These are phyloP conservation scores for Heliophila coronopifolia DNA, from an alignment of 441 rosid species.

Conservation along the genomic window DNA sequence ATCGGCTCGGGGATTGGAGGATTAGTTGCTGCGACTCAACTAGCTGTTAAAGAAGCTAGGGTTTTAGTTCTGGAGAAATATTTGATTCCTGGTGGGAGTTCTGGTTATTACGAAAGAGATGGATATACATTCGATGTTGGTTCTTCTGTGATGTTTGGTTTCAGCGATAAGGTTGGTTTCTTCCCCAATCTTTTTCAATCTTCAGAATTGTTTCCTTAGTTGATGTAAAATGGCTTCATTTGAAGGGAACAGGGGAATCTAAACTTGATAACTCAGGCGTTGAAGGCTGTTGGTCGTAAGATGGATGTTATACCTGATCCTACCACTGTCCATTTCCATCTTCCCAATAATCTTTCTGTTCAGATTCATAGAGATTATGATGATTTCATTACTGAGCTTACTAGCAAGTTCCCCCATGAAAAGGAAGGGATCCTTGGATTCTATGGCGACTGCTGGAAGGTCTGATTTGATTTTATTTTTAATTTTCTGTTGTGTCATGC, in stretches of 20 bases:
- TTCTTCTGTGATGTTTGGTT: constrained; percentile 95
- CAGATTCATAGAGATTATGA: constrained; percentile 64
- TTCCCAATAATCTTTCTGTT: constrained; percentile 67
- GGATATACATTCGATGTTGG: constrained; percentile 94
- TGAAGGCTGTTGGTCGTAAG: constrained; percentile 79
- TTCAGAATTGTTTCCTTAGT: neutral
- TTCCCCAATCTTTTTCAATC: neutral
- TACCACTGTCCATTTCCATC: constrained; percentile 90
- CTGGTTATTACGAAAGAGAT: constrained; percentile 78
- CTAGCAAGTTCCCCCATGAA: constrained; percentile 69
- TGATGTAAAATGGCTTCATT: constrained; percentile 1
- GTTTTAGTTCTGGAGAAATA: constrained; percentile 88
- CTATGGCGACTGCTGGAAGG: constrained; percentile 90
- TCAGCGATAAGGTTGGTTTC: constrained; percentile 78
- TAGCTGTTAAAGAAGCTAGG: constrained; percentile 82
- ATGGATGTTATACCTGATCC: constrained; percentile 95
- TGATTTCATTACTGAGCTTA: constrained; percentile 60
- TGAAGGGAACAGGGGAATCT: constrained; percentile 68
- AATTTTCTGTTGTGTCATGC: constrained; percentile 1
- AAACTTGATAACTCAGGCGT: constrained; percentile 81
- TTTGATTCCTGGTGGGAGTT: constrained; percentile 96
- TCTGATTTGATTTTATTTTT: constrained; percentile 33
- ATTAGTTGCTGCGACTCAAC: constrained; percentile 79
- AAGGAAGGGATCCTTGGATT: constrained; percentile 76
- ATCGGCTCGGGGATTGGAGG: constrained; percentile 94